Evolutionary conservation across 257 asterid genomes (phyloP).

Genomic region (Solanum habrochaites): DNA sequence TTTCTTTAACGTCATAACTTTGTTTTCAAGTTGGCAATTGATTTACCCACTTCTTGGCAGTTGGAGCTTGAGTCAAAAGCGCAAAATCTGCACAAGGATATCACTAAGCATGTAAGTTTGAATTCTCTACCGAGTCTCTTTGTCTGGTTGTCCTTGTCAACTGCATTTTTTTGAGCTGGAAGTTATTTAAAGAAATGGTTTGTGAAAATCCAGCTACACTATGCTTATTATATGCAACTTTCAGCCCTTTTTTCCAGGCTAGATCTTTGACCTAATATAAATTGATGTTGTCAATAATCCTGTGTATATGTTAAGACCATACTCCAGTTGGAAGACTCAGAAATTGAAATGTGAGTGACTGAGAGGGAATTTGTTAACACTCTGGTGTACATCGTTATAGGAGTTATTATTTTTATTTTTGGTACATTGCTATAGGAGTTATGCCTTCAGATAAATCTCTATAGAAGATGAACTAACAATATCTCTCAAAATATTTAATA

Average conservation of each 20-base stretch:
- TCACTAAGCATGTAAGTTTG: constrained; percentile 56
- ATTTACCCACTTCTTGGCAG: constrained; percentile 25
- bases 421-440: not conserved
- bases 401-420: not conserved
- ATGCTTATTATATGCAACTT: not conserved
- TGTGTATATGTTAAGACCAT: not conserved
- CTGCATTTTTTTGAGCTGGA: not conserved
- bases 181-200: not conserved
- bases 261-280: not conserved
- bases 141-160: not conserved
- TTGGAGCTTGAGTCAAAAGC: constrained; percentile 69
- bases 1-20: not conserved
- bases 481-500: not conserved
- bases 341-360: not conserved
- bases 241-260: not conserved
- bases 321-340: not conserved
- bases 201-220: not conserved
- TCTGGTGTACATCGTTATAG: not conserved
- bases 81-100: constrained; percentile 57
- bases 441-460: not conserved
- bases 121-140: not conserved
- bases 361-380: not conserved
- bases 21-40: not conserved
- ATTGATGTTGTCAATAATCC: not conserved
- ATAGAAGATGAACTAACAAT: not conserved